Evolutionary conservation across 129 eudicot genomes (phyloP).

Genomic region (Pulicaria dysenterica): DNA sequence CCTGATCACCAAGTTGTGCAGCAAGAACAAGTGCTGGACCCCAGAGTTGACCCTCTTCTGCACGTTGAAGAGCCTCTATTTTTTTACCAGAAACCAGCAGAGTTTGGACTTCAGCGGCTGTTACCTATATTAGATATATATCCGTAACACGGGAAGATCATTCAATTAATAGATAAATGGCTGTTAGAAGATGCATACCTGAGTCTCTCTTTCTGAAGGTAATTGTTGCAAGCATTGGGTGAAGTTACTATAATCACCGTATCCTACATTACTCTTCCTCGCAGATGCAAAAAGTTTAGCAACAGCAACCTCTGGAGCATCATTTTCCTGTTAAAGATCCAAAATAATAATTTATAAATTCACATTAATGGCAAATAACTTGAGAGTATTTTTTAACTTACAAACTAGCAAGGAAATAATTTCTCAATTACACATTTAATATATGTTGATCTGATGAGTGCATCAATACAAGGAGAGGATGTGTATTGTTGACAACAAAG

Average conservation of each 20-base stretch:
- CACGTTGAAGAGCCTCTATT: conserved; percentile 79
- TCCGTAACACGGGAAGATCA: neutral
- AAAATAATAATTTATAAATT: conserved; percentile 18
- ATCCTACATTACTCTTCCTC: conserved; percentile 42
- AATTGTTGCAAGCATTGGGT: conserved; percentile 77
- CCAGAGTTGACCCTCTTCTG: conserved; percentile 95
- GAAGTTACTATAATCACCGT: conserved; percentile 49
- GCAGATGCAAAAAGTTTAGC: conserved; percentile 45
- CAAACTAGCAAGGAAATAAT: too few species aligned
- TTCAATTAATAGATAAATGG: too few species aligned
- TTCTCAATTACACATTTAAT: too few species aligned
- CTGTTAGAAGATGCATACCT: conserved; percentile 39
- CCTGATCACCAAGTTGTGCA: conserved; percentile 97
- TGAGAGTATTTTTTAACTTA: too few species aligned
- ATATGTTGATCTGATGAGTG: neutral
- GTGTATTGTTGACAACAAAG: too few species aligned
- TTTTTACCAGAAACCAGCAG: conserved; percentile 91
- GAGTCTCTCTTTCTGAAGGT: conserved; percentile 83
- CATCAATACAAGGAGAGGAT: neutral
- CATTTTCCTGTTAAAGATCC: conserved; percentile 29
- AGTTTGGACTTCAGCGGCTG: conserved; percentile 84
- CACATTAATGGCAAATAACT: neutral
- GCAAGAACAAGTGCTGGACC: conserved; percentile 97
- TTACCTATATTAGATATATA: conserved; percentile 52
- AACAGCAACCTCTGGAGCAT: conserved; percentile 44